Conservation (phyloP, 208 protist species). For the Phytomonas francai region DNA sequence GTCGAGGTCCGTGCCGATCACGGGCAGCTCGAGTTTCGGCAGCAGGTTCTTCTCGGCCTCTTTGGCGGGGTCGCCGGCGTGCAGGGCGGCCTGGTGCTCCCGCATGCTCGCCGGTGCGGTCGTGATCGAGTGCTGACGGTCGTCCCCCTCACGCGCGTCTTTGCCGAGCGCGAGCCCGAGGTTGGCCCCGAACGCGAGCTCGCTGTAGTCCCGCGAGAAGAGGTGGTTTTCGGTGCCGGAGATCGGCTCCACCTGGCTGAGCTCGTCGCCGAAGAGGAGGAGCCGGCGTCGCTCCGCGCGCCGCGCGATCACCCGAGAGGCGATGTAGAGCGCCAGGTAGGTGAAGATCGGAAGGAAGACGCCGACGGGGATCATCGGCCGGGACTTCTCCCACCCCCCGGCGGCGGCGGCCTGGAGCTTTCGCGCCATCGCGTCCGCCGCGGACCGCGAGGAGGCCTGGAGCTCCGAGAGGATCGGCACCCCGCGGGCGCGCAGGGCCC, state of each 20-base stretch:
- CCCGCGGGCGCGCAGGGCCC: constrained; percentile 29
- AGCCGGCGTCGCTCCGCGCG: neutral
- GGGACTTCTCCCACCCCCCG: constrained; percentile 24
- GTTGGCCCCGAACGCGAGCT: neutral
- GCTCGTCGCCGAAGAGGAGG: neutral
- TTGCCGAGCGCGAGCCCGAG: neutral
- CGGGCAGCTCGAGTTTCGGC: neutral
- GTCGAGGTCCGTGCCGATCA: constrained; percentile 10
- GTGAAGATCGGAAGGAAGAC: constrained; percentile 74
- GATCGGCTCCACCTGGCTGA: neutral
- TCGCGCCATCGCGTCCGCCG: neutral
- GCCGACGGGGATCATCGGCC: constrained; percentile 48
- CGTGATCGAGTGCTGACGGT: neutral
- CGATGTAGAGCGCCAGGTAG: constrained; percentile 27
- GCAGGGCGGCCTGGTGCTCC: constrained; percentile 2
- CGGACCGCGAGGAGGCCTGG: constrained; percentile 14
- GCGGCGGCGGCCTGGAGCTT: neutral
- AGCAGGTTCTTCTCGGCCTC: constrained; percentile 8
- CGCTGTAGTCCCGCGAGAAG: neutral
- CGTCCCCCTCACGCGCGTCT: neutral
- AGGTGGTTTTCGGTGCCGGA: neutral
- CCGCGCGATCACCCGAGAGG: constrained; percentile 6
- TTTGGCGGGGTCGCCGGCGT: neutral
- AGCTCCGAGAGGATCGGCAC: constrained; percentile 61
- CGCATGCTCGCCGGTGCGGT: constrained; percentile 1